Conservation (phyloP, 495 filamentous ascomycete species). For the Annulohypoxylon maeteangense region DNA sequence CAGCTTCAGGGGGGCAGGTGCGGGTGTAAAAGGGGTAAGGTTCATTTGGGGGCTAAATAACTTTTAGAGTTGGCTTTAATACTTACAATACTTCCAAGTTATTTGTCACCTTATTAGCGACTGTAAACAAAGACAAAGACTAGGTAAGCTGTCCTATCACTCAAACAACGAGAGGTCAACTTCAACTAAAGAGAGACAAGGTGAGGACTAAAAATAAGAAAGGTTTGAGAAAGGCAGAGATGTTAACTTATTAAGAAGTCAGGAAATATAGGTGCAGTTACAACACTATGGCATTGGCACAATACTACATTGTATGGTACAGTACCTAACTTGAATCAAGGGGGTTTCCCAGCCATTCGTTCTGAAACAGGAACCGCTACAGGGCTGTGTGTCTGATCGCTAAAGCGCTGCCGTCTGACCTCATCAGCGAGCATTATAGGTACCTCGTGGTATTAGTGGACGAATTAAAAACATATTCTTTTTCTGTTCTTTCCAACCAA, state of each 20-base stretch:
- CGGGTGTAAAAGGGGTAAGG: not conserved
- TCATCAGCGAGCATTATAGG: conserved; percentile 11
- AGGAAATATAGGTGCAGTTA: conserved; percentile 1
- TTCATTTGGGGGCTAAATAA: conserved; percentile 9
- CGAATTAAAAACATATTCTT: not conserved
- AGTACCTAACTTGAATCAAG: conserved; percentile 20
- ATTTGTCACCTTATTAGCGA: not conserved
- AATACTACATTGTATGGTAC: not conserved
- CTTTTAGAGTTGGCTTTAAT: not conserved
- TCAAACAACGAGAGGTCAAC: not conserved
- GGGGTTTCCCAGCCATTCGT: conserved; percentile 13
- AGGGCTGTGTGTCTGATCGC: conserved; percentile 32
- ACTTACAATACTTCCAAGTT: not conserved
- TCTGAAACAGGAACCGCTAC: conserved; percentile 39
- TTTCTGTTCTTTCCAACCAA: conserved; percentile 4
- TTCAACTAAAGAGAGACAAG: not conserved
- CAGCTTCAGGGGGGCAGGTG: conserved; percentile 22
- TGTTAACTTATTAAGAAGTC: conserved; percentile 13
- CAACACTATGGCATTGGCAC: too few species aligned
- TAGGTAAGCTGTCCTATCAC: not conserved
- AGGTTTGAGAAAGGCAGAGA: not conserved
- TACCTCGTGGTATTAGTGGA: conserved; percentile 17
- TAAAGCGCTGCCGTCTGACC: conserved; percentile 30
- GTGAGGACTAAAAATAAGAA: not conserved
- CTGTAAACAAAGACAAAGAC: conserved; percentile 8